phyloP scores from a whole-genome alignment of 768 basidiomycete species.

The Favolaschia claudopus region DNA sequence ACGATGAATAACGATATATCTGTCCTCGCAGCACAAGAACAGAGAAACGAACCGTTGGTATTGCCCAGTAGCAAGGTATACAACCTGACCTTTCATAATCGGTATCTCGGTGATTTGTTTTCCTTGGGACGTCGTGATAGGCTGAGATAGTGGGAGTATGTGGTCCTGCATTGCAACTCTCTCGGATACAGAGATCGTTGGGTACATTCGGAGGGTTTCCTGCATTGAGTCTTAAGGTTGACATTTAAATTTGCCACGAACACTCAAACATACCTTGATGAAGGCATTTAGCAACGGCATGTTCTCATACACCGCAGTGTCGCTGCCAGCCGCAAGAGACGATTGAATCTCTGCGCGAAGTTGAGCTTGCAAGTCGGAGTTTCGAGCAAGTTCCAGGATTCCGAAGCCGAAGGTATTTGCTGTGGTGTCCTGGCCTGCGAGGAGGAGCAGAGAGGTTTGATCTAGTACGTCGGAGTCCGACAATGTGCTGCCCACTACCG shows the following conservation, averaged over 20 bases:
- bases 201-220: not conserved
- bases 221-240: not conserved
- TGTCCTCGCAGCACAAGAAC: too few relatives aligned
- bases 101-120: not conserved
- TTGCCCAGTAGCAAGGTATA: not conserved
- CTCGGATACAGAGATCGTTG: not conserved
- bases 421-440: not conserved
- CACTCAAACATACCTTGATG: not conserved
- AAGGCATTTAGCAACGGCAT: not conserved
- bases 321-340: too few relatives aligned
- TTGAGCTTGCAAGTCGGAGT: not conserved
- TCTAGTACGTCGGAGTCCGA: not conserved
- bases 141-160: not conserved
- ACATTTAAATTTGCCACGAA: not conserved
- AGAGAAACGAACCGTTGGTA: not conserved
- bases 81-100: not conserved
- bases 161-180: not conserved
- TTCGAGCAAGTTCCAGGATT: not conserved
- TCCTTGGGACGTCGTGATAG: not conserved
- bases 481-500: too few relatives aligned
- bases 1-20: too few relatives aligned
- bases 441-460: not conserved
- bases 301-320: not conserved
- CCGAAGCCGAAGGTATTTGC: not conserved
- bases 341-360: not conserved